A percentile compares a stretch with the other conserved stretches of the same genome.
phyloP scores from a whole-genome alignment of 306 rosid genomes.

The Gynostemma pentaphyllum region DNA sequence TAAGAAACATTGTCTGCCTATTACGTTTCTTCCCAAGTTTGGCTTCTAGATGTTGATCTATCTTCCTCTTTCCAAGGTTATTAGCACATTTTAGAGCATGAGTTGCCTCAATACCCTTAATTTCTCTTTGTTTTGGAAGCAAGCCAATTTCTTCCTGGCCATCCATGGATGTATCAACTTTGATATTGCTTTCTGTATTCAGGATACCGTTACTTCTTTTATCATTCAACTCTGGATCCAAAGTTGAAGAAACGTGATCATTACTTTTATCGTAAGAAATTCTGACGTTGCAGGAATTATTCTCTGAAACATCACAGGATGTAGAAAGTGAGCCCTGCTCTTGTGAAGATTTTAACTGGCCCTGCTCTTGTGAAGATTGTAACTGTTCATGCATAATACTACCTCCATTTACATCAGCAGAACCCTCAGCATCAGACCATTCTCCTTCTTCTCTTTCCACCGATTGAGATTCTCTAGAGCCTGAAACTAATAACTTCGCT shows the following conservation, averaged over 20 bases:
- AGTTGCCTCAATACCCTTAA: constrained; percentile 72
- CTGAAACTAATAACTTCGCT: constrained; percentile 20
- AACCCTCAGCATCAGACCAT: constrained; percentile 88
- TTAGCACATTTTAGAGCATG: constrained; percentile 69
- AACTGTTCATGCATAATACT: constrained; percentile 30
- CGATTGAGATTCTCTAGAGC: constrained; percentile 27
- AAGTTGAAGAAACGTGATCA: constrained; percentile 33
- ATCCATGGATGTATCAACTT: constrained; percentile 46
- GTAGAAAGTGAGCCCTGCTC: constrained; percentile 30
- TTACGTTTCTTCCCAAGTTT: constrained; percentile 92
- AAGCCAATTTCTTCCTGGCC: constrained; percentile 45
- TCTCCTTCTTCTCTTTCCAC: constrained; percentile 96
- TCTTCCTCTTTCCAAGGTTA: constrained; percentile 73
- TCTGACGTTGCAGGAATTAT: constrained; percentile 30
- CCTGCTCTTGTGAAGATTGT: constrained; percentile 36
- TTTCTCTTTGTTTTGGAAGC: constrained; percentile 62
- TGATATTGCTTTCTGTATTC: constrained; percentile 43
- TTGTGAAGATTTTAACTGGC: constrained; percentile 29
- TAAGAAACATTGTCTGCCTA: constrained; percentile 90
- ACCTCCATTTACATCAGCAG: constrained; percentile 38
- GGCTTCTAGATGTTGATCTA: constrained; percentile 72
- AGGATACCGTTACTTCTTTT: constrained; percentile 34
- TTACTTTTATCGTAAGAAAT: constrained; percentile 33
- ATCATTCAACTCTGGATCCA: constrained; percentile 35
- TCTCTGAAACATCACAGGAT: constrained; percentile 27